These are phyloP conservation scores for Apiotrichum domesticum DNA, from an alignment of 1,284 basidiomycete species.

Conservation along the genomic window DNA sequence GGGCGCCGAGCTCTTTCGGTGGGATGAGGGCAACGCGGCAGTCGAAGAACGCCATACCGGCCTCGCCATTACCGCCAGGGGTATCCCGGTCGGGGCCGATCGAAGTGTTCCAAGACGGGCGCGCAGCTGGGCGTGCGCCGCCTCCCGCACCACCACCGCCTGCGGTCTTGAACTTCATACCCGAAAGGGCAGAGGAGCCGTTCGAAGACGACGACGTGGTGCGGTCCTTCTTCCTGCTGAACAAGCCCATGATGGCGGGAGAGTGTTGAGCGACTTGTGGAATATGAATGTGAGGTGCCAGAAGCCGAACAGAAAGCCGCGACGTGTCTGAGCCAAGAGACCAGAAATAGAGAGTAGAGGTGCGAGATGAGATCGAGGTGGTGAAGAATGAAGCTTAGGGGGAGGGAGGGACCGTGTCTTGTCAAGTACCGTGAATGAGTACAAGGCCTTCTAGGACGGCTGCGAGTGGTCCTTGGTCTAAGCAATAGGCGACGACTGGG, in stretches of 20 bases:
- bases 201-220: conserved; percentile 1
- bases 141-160: conserved; percentile 1
- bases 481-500: too few species aligned
- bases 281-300: neutral
- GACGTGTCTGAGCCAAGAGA: neutral
- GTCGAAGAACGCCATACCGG: conserved; percentile 16
- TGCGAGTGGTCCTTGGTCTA: too few species aligned
- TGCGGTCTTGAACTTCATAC: conserved; percentile 10
- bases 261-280: neutral
- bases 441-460: too few species aligned
- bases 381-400: too few species aligned
- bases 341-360: neutral
- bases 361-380: neutral
- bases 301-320: too few species aligned
- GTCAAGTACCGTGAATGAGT: too few species aligned
- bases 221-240: conserved; percentile 1
- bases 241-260: neutral
- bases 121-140: conserved; percentile 1
- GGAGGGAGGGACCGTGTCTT: too few species aligned
- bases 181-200: conserved; percentile 6
- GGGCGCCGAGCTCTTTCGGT: conserved; percentile 12
- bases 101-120: conserved; percentile 13
- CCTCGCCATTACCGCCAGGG: neutral
- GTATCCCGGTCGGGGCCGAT: conserved; percentile 9
- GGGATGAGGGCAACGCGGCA: conserved; percentile 9